Evolutionary conservation across 2,329 filamentous ascomycete species (phyloP).

Genomic region (Elsinoe australis): DNA sequence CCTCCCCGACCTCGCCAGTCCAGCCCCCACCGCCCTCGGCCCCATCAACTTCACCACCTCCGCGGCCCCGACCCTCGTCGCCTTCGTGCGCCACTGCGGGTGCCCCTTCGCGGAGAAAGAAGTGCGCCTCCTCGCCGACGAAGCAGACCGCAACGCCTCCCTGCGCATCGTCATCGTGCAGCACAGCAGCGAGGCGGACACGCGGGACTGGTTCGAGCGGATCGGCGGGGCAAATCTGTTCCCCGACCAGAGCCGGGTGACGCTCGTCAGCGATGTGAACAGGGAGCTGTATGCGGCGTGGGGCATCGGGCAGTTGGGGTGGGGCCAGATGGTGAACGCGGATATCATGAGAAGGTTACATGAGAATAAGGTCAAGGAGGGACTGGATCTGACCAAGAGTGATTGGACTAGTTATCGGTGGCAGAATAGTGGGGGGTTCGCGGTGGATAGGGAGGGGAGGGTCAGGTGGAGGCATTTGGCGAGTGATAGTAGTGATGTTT

Average conservation of each 20-base stretch:
- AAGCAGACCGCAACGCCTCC: conserved; percentile 44
- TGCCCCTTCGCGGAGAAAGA: conserved; percentile 56
- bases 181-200: conserved; percentile 48
- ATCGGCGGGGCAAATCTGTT: conserved; percentile 19
- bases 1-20: conserved; percentile 17
- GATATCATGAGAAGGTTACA: conserved; percentile 18
- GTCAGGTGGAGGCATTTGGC: conserved; percentile 48
- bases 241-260: conserved; percentile 22
- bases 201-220: conserved; percentile 48
- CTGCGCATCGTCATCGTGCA: conserved; percentile 56
- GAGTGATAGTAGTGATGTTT: conserved; percentile 45
- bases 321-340: conserved; percentile 53
- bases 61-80: conserved; percentile 51
- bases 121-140: conserved; percentile 45
- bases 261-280: conserved; percentile 53
- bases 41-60: conserved; percentile 6
- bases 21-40: conserved; percentile 16
- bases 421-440: conserved; percentile 62
- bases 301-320: conserved; percentile 55
- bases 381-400: conserved; percentile 40
- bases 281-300: conserved; percentile 56
- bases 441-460: conserved; percentile 46
- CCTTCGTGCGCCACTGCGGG: conserved; percentile 65
- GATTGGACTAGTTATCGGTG: conserved; percentile 44
- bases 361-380: conserved; percentile 20